Percentiles rank a stretch among this genome's conserved stretches.
Evolutionary conservation across 148 eudicot species (phyloP).

Genomic region (Camellia lanceoleosa): DNA sequence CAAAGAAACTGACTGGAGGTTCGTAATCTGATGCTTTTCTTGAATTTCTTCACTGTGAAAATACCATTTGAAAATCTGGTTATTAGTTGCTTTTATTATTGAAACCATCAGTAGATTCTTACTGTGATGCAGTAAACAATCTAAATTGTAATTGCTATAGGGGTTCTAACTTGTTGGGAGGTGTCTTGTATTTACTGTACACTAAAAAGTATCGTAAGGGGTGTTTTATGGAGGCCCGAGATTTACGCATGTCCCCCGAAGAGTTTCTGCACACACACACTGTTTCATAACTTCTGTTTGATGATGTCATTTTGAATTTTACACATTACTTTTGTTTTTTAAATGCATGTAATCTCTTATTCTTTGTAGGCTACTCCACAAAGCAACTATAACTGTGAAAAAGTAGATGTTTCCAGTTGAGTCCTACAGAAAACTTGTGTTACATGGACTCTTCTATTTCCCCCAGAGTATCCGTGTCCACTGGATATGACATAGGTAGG

Average conservation of each 20-base stretch:
- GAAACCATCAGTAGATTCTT: not conserved
- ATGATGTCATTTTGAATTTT: not conserved
- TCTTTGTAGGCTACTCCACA: not conserved
- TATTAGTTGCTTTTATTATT: not conserved
- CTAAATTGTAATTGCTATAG: not conserved
- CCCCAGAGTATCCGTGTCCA: no score
- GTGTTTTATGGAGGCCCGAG: no score
- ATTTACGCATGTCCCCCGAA: not conserved
- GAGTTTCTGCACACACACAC: not conserved
- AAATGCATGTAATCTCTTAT: not conserved
- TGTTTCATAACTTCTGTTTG: not conserved
- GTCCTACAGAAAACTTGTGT: not conserved
- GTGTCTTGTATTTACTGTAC: no score
- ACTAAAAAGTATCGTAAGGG: no score
- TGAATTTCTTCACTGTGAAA: not conserved
- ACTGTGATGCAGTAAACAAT: not conserved
- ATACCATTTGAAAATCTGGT: not conserved
- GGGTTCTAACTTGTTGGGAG: not conserved
- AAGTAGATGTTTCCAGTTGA: not conserved
- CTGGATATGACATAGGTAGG: no score
- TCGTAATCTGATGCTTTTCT: constrained; percentile 6
- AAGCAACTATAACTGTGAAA: constrained; percentile 1
- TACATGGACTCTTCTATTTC: no score
- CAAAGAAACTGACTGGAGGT: constrained; percentile 64
- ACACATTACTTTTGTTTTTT: not conserved